These are phyloP conservation scores for Blumeria graminis DNA, from an alignment of 2,329 filamentous ascomycete genomes.

Conservation along the genomic window DNA sequence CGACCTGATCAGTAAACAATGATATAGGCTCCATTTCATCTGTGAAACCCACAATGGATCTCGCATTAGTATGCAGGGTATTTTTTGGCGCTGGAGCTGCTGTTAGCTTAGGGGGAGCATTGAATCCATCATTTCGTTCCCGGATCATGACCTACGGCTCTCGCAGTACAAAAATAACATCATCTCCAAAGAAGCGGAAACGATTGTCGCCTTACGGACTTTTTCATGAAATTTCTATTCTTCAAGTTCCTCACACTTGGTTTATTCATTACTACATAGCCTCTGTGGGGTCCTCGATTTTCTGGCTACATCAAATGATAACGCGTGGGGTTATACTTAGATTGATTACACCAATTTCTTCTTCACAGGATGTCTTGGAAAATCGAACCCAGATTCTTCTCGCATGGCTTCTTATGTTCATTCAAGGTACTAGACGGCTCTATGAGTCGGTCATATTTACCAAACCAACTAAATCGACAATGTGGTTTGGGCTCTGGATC, in stretches of 20 bases:
- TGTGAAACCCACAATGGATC: constrained; percentile 7
- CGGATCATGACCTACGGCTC: constrained; percentile 15
- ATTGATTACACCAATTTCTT: constrained; percentile 19
- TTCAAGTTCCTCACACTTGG: constrained; percentile 58
- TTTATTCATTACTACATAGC: constrained; percentile 71
- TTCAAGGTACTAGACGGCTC: constrained; percentile 53
- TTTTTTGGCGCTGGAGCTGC: constrained; percentile 13
- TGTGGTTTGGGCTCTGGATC: constrained; percentile 70
- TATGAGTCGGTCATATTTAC: constrained; percentile 46
- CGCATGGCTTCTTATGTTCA: constrained; percentile 46
- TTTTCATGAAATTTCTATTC: constrained; percentile 6
- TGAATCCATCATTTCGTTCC: constrained; percentile 12
- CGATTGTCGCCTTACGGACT: neutral
- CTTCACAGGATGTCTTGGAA: constrained; percentile 20
- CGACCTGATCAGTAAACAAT: no score
- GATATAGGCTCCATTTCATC: no score
- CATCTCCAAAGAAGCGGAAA: neutral
- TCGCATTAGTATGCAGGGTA: constrained; percentile 8
- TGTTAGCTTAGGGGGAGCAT: constrained; percentile 9
- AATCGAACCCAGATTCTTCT: constrained; percentile 35
- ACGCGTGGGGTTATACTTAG: constrained; percentile 28
- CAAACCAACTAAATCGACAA: constrained; percentile 41
- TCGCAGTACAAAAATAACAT: constrained; percentile 6
- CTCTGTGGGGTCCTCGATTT: constrained; percentile 42
- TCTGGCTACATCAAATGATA: constrained; percentile 48